Evolutionary conservation across 495 filamentous ascomycete genomes (phyloP), one percentile per base, ranked within the genome.

Genomic region (Aspergillus bridgeri): DNA sequence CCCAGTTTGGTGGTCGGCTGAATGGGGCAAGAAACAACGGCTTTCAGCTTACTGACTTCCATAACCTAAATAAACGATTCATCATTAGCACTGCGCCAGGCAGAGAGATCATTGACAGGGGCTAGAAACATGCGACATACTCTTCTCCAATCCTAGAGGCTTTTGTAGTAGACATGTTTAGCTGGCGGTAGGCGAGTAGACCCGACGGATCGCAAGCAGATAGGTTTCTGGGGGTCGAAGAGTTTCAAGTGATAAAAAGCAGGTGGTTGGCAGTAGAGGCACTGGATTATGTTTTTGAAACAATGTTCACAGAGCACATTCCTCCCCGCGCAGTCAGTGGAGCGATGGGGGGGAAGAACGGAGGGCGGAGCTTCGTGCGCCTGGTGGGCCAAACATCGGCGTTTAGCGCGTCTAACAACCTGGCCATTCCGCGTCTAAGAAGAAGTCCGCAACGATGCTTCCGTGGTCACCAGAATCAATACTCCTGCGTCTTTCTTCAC

Each of bases 81-180:
- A 66, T 46, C 55, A 65, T 76, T 68, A 67, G 72, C 54, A 38
- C 33, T 38, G 13, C 17, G 9, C 7, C 33, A 38, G 17, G 43
- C 42, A 19, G 25, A 17, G 59, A 61, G n/a, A 38, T 42, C 44
- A 38, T 13, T 19, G 3, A 48, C 7, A 59, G 48, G 33, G 47
- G 33, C 45, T 44, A 42, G 47, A 24, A 51, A 54, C 59, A 53
- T 44, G 60, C 50, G 50, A 81, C 92, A 80, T 83, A 98, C 94
- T 98, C 95, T 87, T 98, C 94, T 69, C 94, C 94, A 70, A 96
- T 81, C 62, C 94, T 88, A 59, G 90, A 89, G 61, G 91, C 90
- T 80, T 96, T 97, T 13, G 71, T 75, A 42, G 84, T 87, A 48
- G 91, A 89, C 90, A 93, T 73, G 25, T 43, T 62, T 11, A 13